Evolutionary conservation across 768 basidiomycete genomes (phyloP).

Genomic region (Leccinum longicurvipes): DNA sequence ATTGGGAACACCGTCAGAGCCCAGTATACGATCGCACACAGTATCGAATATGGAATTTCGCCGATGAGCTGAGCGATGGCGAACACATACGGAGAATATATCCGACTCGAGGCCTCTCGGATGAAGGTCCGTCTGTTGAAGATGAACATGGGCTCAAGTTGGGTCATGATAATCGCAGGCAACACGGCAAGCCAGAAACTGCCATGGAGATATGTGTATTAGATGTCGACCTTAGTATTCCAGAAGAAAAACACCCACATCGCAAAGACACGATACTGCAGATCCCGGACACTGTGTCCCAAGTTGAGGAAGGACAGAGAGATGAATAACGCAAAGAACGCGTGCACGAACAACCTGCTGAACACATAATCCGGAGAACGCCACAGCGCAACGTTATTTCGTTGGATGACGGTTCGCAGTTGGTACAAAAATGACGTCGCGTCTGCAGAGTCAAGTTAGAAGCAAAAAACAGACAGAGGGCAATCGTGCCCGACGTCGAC

Average conservation of each 20-base stretch:
- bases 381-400: conserved; percentile 75
- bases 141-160: conserved; percentile 74
- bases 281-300: conserved; percentile 56
- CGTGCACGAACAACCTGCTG: conserved; percentile 74
- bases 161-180: conserved; percentile 74
- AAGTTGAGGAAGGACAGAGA: conserved; percentile 79
- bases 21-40: conserved; percentile 77
- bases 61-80: conserved; percentile 78
- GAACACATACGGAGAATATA: conserved; percentile 85
- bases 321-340: conserved; percentile 66
- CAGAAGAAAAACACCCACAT: conserved; percentile 45
- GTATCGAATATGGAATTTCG: conserved; percentile 72
- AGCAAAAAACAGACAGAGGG: background rate
- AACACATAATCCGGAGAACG: conserved; percentile 84
- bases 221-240: background rate
- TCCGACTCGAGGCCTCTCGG: conserved; percentile 73
- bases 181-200: conserved; percentile 68
- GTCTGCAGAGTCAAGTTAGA: conserved; percentile 38
- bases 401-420: conserved; percentile 58
- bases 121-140: conserved; percentile 54
- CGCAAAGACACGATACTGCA: conserved; percentile 80
- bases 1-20: conserved; percentile 70
- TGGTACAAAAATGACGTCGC: conserved; percentile 78
- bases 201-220: background rate
- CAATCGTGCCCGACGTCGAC: background rate